phyloP scores from a whole-genome alignment of 176 grass and related monocot genomes.

The Eremochloa ophiuroides region DNA sequence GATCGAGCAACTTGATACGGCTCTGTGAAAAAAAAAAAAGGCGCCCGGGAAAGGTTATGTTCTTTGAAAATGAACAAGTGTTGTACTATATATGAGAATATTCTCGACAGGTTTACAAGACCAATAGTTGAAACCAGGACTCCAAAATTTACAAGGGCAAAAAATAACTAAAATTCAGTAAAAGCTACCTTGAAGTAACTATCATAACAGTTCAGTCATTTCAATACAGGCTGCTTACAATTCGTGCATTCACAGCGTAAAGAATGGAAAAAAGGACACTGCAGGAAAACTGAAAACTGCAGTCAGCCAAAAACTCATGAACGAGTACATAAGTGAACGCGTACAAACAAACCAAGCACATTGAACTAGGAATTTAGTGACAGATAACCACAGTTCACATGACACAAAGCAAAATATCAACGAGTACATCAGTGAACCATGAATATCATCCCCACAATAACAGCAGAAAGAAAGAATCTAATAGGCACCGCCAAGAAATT shows the following conservation, averaged over 20 bases:
- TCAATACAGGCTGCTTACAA: slow-evolving; percentile 10
- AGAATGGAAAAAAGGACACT: not conserved
- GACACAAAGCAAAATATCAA: not conserved
- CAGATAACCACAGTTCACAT: not conserved
- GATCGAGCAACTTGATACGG: not conserved
- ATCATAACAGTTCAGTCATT: slow-evolving; percentile 23
- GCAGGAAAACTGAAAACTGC: not conserved
- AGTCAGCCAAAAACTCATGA: not conserved
- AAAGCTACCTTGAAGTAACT: slow-evolving; percentile 3
- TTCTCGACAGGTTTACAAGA: no score
- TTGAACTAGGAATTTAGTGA: not conserved
- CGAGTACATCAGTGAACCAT: not conserved
- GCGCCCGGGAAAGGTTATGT: not conserved
- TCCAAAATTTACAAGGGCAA: not conserved
- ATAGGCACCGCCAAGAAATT: not conserved
- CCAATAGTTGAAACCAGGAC: not conserved
- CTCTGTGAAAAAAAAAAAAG: not conserved
- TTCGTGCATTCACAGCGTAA: not conserved
- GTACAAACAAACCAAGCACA: not conserved
- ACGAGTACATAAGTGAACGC: no score
- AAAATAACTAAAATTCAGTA: not conserved
- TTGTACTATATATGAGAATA: slow-evolving; percentile 2
- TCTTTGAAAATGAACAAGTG: not conserved
- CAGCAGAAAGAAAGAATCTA: not conserved
- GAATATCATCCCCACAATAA: not conserved